Evolutionary conservation across 192 early-diverging fungal genomes (phyloP).

Genomic region (Lunasporangiospora selenospora): DNA sequence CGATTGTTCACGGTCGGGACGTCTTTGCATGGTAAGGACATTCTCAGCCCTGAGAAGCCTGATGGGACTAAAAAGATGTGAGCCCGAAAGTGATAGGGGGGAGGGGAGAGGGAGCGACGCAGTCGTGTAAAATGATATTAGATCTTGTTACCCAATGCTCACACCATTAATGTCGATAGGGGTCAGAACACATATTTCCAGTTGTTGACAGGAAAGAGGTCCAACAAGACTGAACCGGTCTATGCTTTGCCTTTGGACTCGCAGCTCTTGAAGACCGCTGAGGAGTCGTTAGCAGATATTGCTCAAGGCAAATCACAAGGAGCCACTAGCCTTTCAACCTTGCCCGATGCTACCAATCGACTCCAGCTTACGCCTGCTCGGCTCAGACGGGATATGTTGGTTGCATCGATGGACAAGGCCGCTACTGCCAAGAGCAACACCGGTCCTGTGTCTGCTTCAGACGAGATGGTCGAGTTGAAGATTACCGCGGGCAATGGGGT

Average conservation of each 20-base stretch:
- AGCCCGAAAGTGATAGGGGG: too few species aligned
- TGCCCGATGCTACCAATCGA: constrained; percentile 40
- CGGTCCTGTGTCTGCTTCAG: neutral
- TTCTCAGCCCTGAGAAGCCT: too few species aligned
- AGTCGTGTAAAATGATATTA: neutral
- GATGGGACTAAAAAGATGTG: too few species aligned
- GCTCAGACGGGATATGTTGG: neutral
- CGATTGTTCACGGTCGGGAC: constrained; percentile 46
- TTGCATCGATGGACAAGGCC: neutral
- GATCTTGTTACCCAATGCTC: neutral
- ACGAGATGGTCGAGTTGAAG: constrained; percentile 34
- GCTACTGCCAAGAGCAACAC: neutral
- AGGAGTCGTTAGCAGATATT: constrained; percentile 25
- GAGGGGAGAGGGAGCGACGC: too few species aligned
- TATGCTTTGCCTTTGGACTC: constrained; percentile 46
- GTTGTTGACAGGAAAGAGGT: constrained; percentile 46
- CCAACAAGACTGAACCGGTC: constrained; percentile 43
- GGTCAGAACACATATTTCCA: constrained; percentile 51
- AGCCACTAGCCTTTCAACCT: neutral
- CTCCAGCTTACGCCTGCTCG: constrained; percentile 43
- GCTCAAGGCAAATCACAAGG: constrained; percentile 7
- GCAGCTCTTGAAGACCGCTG: constrained; percentile 11
- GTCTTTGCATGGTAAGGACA: constrained; percentile 37
- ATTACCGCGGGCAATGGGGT: constrained; percentile 48
- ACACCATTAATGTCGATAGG: constrained; percentile 16